phyloP scores from a whole-genome alignment of 2,329 filamentous ascomycete genomes.

The Plectosphaerella plurivora region DNA sequence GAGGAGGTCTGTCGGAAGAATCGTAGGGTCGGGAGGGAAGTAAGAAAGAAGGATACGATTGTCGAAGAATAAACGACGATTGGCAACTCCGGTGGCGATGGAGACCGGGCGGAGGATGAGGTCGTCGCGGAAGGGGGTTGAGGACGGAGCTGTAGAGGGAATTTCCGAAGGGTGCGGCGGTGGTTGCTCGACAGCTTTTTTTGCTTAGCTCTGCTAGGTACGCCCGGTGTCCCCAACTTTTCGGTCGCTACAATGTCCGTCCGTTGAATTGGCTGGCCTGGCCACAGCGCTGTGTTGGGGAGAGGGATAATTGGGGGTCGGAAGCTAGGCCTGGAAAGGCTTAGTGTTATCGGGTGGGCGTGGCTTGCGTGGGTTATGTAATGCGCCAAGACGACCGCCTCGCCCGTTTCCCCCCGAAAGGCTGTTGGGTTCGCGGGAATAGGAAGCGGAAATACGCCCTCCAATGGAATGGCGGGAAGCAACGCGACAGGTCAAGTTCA shows the following conservation, averaged over 20 bases:
- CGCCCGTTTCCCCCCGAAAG: background rate
- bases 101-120: constrained; percentile 9
- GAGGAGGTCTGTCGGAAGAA: background rate
- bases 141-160: constrained; percentile 14
- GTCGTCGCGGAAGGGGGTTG: constrained; percentile 9
- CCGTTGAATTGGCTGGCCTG: constrained; percentile 15
- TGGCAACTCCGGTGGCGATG: constrained; percentile 7
- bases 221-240: constrained; percentile 8
- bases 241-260: constrained; percentile 6
- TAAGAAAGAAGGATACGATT: background rate
- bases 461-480: no score
- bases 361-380: background rate
- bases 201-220: constrained; percentile 9
- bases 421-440: background rate
- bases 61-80: background rate
- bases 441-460: background rate
- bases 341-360: background rate
- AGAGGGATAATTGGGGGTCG: constrained; percentile 3
- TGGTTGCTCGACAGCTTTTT: constrained; percentile 7
- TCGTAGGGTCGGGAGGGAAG: constrained; percentile 3
- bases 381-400: background rate
- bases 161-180: constrained; percentile 10
- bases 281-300: constrained; percentile 8
- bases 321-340: constrained; percentile 1
- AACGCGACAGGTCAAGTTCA: no score